phyloP scores from a whole-genome alignment of 2,329 filamentous ascomycete species.

The Phialophora chinensis region DNA sequence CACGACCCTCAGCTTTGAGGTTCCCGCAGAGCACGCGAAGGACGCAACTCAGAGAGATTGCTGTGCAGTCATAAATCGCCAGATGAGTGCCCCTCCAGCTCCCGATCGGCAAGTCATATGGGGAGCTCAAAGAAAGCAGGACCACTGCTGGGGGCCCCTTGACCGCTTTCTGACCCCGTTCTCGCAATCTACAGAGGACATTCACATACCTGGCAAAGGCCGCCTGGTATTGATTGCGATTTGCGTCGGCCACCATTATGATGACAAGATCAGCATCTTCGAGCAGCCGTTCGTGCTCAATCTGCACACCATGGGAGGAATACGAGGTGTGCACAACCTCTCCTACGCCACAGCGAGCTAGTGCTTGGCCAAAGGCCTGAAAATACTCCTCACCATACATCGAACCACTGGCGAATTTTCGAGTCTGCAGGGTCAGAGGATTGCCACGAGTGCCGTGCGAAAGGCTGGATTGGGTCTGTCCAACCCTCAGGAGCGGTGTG shows the following conservation, averaged over 20 bases:
- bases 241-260: slow-evolving; percentile 89
- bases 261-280: slow-evolving; percentile 86
- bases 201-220: slow-evolving; percentile 95
- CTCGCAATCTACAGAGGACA: slow-evolving; percentile 74
- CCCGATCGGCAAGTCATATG: slow-evolving; percentile 95
- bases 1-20: slow-evolving; percentile 59
- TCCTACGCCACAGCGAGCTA: slow-evolving; percentile 81
- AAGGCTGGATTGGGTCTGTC: no score
- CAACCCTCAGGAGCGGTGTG: no score
- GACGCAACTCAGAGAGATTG: slow-evolving; percentile 82
- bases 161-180: slow-evolving; percentile 63
- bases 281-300: slow-evolving; percentile 91
- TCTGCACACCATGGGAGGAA: slow-evolving; percentile 87
- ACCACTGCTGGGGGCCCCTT: slow-evolving; percentile 76
- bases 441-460: no score
- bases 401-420: slow-evolving; percentile 61
- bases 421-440: no score
- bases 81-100: slow-evolving; percentile 87
- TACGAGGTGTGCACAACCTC: slow-evolving; percentile 93
- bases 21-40: slow-evolving; percentile 85
- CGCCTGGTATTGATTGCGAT: slow-evolving; percentile 88
- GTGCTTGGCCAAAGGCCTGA: slow-evolving; percentile 80
- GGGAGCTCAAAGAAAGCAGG: slow-evolving; percentile 76
- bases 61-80: slow-evolving; percentile 95
- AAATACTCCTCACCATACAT: slow-evolving; percentile 95